phyloP scores from a whole-genome alignment of 129 eudicot genomes.

The Saposhnikovia divaricata region DNA sequence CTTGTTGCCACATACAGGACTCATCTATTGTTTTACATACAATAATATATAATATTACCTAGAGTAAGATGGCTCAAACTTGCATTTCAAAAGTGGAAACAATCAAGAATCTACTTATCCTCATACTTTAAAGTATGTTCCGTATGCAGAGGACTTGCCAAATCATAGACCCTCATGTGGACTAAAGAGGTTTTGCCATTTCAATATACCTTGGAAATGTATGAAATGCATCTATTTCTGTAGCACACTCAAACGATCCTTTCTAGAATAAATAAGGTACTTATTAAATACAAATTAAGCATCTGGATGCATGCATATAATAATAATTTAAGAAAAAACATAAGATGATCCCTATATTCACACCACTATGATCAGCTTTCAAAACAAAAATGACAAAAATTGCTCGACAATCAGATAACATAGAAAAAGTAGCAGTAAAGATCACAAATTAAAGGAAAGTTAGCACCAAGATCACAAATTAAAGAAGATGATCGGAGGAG shows the following conservation, averaged over 20 bases:
- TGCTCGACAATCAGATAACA: neutral
- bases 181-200: neutral
- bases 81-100: neutral
- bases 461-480: too few relatives aligned
- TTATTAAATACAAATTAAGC: neutral
- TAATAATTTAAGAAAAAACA: neutral
- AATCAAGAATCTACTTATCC: neutral
- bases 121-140: neutral
- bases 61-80: neutral
- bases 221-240: neutral
- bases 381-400: neutral
- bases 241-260: neutral
- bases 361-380: neutral
- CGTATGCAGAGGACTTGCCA: neutral
- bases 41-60: neutral
- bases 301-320: neutral
- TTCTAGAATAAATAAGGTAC: neutral
- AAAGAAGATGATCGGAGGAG: too few relatives aligned
- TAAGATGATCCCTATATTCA: neutral
- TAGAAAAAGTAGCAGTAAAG: too few relatives aligned
- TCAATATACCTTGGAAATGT: neutral
- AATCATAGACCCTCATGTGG: neutral
- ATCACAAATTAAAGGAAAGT: neutral
- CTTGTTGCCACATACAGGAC: neutral
- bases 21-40: neutral